phyloP scores from a whole-genome alignment of 2,329 filamentous ascomycete genomes.

The Aaosphaeria arxii region DNA sequence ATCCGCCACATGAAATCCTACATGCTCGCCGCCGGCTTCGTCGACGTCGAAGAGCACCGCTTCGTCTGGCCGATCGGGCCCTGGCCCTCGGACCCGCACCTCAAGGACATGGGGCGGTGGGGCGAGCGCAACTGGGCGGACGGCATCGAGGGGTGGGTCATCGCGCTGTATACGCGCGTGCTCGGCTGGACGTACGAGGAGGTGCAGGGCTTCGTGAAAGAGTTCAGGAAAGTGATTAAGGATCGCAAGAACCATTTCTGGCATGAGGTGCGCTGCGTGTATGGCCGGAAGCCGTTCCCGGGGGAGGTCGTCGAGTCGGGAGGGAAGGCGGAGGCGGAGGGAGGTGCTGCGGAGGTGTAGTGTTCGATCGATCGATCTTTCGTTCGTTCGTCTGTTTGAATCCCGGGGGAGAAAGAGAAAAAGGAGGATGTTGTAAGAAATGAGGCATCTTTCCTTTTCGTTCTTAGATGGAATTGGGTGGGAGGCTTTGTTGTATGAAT shows the following conservation, averaged over 20 bases:
- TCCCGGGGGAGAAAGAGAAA: no score
- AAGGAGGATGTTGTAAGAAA: no score
- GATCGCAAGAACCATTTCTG: slow-evolving; percentile 37
- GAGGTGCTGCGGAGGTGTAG: no score
- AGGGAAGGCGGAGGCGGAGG: no score
- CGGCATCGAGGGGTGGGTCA: slow-evolving; percentile 41
- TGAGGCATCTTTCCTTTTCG: no score
- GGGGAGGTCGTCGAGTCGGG: not conserved
- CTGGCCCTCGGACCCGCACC: slow-evolving; percentile 28
- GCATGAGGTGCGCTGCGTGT: slow-evolving; percentile 36
- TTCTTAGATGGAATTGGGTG: no score
- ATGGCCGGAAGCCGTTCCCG: slow-evolving; percentile 18
- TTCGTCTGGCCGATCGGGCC: slow-evolving; percentile 33
- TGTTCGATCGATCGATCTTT: no score
- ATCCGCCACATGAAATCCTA: slow-evolving; percentile 13
- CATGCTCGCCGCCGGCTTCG: slow-evolving; percentile 24
- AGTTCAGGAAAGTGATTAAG: slow-evolving; percentile 29
- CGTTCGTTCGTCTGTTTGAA: no score
- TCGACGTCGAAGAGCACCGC: slow-evolving; percentile 20
- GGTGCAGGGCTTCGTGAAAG: slow-evolving; percentile 31
- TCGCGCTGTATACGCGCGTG: slow-evolving; percentile 39
- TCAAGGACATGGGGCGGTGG: slow-evolving; percentile 36
- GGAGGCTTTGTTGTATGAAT: no score
- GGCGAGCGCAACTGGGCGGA: slow-evolving; percentile 40
- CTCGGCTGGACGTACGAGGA: slow-evolving; percentile 35